A percentile compares a stretch with the other conserved stretches of the same genome.
These are phyloP conservation scores for Gastrolobium villosum DNA, from an alignment of 306 rosid genomes.

Conservation along the genomic window DNA sequence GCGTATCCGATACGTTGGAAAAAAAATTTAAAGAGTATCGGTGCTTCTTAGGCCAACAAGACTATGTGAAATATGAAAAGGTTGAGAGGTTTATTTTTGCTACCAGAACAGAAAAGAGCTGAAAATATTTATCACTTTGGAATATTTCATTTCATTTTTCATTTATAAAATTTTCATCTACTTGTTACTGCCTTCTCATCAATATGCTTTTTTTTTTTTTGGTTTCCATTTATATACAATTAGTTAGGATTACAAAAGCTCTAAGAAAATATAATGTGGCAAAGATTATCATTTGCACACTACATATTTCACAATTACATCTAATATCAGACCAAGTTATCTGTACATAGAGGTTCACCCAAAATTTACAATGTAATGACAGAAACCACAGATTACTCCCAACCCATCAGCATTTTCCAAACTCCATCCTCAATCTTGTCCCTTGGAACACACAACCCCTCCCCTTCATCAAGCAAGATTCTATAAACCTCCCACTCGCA, in stretches of 20 bases:
- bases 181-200: slow-evolving; percentile 40
- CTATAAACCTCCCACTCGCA: slow-evolving; percentile 96
- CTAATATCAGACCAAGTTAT: slow-evolving; percentile 42
- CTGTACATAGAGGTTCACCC: slow-evolving; percentile 54
- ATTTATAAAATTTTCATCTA: slow-evolving; percentile 31
- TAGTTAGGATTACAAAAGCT: slow-evolving; percentile 46
- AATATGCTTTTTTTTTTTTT: no score
- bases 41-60: no score
- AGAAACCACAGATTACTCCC: slow-evolving; percentile 62
- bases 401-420: slow-evolving; percentile 97
- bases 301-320: slow-evolving; percentile 45
- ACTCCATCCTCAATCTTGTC: slow-evolving; percentile 76
- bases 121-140: slow-evolving; percentile 46
- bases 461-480: slow-evolving; percentile 92
- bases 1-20: no score
- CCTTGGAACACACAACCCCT: slow-evolving; percentile 62
- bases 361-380: slow-evolving; percentile 24
- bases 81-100: not conserved
- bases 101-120: not conserved
- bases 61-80: no score
- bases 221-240: slow-evolving; percentile 45
- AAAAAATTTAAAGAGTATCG: no score
- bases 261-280: slow-evolving; percentile 39
- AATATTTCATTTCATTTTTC: slow-evolving; percentile 47
- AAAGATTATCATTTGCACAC: slow-evolving; percentile 25